Evolutionary conservation across 2,329 filamentous ascomycete species (phyloP), one percentile per base, ranked within the genome.

Genomic region (Sclerotinia minor): DNA sequence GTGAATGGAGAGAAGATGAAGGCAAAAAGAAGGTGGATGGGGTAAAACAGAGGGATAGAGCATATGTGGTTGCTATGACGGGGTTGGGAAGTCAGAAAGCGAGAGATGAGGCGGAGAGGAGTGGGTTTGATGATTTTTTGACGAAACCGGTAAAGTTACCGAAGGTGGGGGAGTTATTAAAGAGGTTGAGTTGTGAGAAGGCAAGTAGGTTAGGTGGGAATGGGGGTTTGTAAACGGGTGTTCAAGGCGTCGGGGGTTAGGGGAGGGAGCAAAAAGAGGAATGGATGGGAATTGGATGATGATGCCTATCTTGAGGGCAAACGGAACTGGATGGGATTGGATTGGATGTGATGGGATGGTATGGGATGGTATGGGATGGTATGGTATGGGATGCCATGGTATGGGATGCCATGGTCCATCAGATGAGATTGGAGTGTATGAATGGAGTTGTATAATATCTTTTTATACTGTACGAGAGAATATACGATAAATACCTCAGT

Each of bases 41-140:
- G 45, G 3, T 13, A 2, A 19, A 21, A 26, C 29, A 38, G 35
- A 38, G 58, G 55, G 24, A 45, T 11, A 54, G 32, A 24, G 78
- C 81, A 0, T 82, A 79, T 2, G 81, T 86, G 52, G 81, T 85
- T 52, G 84, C 83, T 0, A 73, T 85, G 38, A 85, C 84, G 0
- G 84, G 83, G 0, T 71, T 85, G 44, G 83, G 81, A 1, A 83
- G 81, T 60, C 77, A 78, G 0, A 80, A 81, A 63, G 82, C 81
- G 2, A 79, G 81, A 63, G 77, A 80, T 41, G 80, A 85, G 69
- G 83, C 83, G 0, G 79, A 82, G 53, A 80, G 79, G 0, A 83
- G 82, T 64, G 84, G 84, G 0, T 78, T 86, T n/a, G 83, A 87
- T 67, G 71, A 84, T 35, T 86, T 85, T 59, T 70, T 86, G 13